phyloP scores from a whole-genome alignment of 2,329 filamentous ascomycete species.

The Claviceps arundinis region DNA sequence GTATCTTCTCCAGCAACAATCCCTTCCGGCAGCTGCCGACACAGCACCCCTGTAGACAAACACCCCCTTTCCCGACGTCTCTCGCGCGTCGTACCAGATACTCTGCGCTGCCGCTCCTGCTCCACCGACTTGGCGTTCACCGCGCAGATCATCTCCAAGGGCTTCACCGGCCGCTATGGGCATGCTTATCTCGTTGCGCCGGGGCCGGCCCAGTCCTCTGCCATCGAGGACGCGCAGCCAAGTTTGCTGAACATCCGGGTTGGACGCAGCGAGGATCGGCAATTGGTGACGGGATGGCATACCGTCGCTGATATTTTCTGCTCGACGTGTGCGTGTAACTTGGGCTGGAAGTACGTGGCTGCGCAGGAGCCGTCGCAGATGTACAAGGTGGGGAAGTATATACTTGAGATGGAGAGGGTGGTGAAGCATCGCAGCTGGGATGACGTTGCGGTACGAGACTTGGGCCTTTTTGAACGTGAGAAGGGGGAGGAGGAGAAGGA shows the following conservation, averaged over 20 bases:
- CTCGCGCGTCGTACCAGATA: conserved; percentile 34
- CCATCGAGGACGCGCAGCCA: not conserved
- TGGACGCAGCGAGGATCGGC: conserved; percentile 39
- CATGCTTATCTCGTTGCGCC: conserved; percentile 47
- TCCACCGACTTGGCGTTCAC: conserved; percentile 46
- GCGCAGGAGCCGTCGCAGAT: conserved; percentile 44
- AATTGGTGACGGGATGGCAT: conserved; percentile 49
- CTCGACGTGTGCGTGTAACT: conserved; percentile 36
- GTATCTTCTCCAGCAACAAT: conserved; percentile 16
- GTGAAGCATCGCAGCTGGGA: conserved; percentile 40
- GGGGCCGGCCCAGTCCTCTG: conserved; percentile 9
- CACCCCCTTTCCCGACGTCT: conserved; percentile 18
- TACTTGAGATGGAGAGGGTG: conserved; percentile 48
- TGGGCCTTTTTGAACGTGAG: not conserved
- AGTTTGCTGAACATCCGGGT: conserved; percentile 41
- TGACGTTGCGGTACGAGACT: conserved; percentile 12
- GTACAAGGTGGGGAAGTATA: conserved; percentile 59
- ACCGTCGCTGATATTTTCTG: conserved; percentile 52
- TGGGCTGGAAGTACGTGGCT: conserved; percentile 59
- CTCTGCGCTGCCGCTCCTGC: conserved; percentile 45
- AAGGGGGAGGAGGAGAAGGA: conserved; percentile 4
- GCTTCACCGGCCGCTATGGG: conserved; percentile 53
- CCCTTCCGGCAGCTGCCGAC: conserved; percentile 15
- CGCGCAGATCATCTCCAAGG: conserved; percentile 50
- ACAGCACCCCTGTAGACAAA: conserved; percentile 4